These are phyloP conservation scores for Capsicum baccatum DNA, from an alignment of 257 asterid species.

Conservation along the genomic window DNA sequence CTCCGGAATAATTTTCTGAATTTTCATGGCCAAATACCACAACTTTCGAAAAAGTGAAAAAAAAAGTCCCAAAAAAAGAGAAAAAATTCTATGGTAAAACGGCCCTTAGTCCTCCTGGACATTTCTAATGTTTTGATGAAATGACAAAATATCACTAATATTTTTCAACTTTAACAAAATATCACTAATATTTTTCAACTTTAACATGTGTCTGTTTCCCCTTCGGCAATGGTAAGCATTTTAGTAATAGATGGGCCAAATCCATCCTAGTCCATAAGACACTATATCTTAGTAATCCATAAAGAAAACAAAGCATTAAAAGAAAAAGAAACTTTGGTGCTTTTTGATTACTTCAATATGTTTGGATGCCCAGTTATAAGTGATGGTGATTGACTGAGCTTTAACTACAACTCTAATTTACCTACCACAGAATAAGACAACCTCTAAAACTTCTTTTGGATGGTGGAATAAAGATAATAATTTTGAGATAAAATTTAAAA, in stretches of 20 bases:
- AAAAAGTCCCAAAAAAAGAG: no score
- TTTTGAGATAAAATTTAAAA: no score
- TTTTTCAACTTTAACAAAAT: neutral
- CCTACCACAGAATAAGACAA: neutral
- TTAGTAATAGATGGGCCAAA: neutral
- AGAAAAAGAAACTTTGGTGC: neutral
- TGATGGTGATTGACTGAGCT: neutral
- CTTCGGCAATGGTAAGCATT: neutral
- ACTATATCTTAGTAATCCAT: neutral
- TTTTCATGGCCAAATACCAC: no score
- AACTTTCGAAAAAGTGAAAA: no score
- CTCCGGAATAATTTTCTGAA: no score
- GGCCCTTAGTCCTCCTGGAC: neutral
- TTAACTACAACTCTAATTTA: neutral
- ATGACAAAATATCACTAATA: neutral
- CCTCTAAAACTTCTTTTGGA: no score
- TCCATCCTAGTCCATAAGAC: neutral
- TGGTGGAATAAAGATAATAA: no score
- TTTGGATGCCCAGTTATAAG: neutral
- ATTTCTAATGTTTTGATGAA: neutral
- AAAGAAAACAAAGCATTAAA: slow-evolving; percentile 5
- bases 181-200: neutral
- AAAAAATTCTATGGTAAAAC: no score
- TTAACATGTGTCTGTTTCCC: neutral
- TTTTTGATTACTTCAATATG: neutral